Percentiles rank a stretch among this genome's conserved stretches.
Conservation (phyloP, 352 stramenopile species). For the Peronospora belbahrii region DNA sequence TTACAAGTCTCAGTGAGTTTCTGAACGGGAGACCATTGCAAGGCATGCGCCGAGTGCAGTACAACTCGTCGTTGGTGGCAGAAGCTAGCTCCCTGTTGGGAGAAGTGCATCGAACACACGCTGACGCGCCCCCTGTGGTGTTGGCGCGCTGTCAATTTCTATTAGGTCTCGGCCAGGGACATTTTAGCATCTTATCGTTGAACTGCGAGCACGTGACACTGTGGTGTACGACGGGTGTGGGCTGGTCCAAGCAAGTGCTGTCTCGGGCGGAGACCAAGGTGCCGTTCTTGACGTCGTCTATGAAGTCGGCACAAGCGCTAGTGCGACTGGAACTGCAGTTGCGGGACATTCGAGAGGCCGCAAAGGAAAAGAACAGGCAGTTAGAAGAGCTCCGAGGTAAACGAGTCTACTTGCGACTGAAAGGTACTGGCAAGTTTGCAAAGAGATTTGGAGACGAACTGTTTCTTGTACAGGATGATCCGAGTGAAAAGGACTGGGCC, state of each 20-base stretch:
- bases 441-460: slow-evolving; percentile 47
- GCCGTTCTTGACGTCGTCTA: slow-evolving; percentile 33
- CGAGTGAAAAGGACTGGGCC: slow-evolving; percentile 46
- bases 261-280: slow-evolving; percentile 40
- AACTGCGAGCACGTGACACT: slow-evolving; percentile 75
- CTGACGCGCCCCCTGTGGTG: slow-evolving; percentile 63
- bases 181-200: slow-evolving; percentile 61
- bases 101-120: slow-evolving; percentile 52
- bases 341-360: slow-evolving; percentile 23
- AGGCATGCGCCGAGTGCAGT: slow-evolving; percentile 68
- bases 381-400: slow-evolving; percentile 32
- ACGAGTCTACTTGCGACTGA: slow-evolving; percentile 47
- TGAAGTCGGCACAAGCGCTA: slow-evolving; percentile 27
- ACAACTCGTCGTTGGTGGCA: slow-evolving; percentile 60
- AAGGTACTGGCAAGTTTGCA: slow-evolving; percentile 34
- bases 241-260: slow-evolving; percentile 72
- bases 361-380: slow-evolving; percentile 24
- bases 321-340: slow-evolving; percentile 31
- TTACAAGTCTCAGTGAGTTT: slow-evolving; percentile 66
- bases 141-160: slow-evolving; percentile 61
- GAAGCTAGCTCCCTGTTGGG: slow-evolving; percentile 50
- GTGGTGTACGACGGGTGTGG: slow-evolving; percentile 68
- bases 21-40: slow-evolving; percentile 44
- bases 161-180: slow-evolving; percentile 49
- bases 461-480: slow-evolving; percentile 51